Evolutionary conservation across 1,284 basidiomycete genomes (phyloP), one percentile per base, ranked within the genome.

Genomic region (Malassezia pachydermatis): DNA sequence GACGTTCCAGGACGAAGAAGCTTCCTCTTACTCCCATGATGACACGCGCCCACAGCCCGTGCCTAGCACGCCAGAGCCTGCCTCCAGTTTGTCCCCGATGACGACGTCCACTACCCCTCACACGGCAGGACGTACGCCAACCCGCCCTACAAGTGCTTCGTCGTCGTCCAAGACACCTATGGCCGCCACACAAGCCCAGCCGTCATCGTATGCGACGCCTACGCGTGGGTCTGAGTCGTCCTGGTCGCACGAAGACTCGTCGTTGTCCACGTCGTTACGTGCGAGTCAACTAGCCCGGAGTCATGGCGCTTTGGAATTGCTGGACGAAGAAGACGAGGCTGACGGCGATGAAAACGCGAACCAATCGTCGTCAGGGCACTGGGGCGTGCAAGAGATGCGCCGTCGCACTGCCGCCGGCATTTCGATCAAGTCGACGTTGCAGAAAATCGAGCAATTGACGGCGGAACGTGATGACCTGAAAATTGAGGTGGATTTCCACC

Each of bases 401-500:
- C 48, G 62, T 2, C 58, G 65, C 2, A 58, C 57, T 0, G 63
- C 62, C 7, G 63, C 62, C 0, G 65, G 65, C 19, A 58, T 67
- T 5, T 65, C 60, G 42, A 60, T 67, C 53, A 68, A 68, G 52
- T 64, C 60, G 14, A 59, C 64, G 2, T 59, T 60, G 34, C 62
- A 65, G 29, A 62, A 57, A 46, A 67, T 70, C 51, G 65, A 67
- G 51, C 57, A 52, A 34, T 58, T 70, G 17, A 63, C 60, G 0
- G 57, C 65, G 37, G 68, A 70, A 45, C 57, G 63, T 17, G 65
- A 68, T 38, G 66, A 69, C 41, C 61, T 70, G 50, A 64, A 69
- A 50, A 64, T 65, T 35, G 68, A 69, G 37, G 60, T 67, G 22
- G 68, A 69, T 47, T 58, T 67, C 11, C 56, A 64, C 20, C 57